Evolutionary conservation across 2,329 filamentous ascomycete species (phyloP), one percentile per base, ranked within the genome.

Genomic region (Ophiocordyceps polyrhachis-furcata): DNA sequence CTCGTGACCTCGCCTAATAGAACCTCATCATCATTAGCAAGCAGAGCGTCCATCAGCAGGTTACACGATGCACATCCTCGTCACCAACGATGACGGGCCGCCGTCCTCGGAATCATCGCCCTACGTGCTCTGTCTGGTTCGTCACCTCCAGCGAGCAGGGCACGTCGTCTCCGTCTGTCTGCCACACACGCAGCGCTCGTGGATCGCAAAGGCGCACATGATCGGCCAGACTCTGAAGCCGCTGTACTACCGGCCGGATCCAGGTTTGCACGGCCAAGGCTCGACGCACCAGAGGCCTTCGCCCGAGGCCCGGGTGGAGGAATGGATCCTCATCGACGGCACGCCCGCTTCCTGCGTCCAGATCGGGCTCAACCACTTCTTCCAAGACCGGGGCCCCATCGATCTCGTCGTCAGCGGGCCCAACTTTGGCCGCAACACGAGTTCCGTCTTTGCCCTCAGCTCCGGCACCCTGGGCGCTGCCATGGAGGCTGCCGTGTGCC

Each of bases 151-250:
- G 59, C 63, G 69, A 46, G 77, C 81, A 29, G 87, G 87, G 8
- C 89, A 95, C 63, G 71, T 68, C n/a, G 85, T 96, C 48, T 93
- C 86, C 8, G 88, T 98, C 43, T 82, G 91, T 50, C 75, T 98
- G 14, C 91, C 91, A 2, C 77, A 95, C 60, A 81, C 80, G 7
- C 91, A 98, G 65, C 79, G 89, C 49, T 94, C 87, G 46, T 98
- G 91, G 91, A 96, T 98, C 56, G 88, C 88, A 54, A 98, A 98
- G 69, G 91, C 91, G 3, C 91, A 96, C 63, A 83, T 96, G 56
- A 87, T 96, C 55, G 88, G 88, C 46, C 81, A 89, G 60, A 83
- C 83, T 11, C 75, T 93, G 49, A 85, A 81, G 58, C 87, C 87
- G 9, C 71, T 76, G 25, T 94, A 93, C 67, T 94, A 87, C 67